phyloP scores from a whole-genome alignment of 768 basidiomycete species.

The Amanita polypyramis region DNA sequence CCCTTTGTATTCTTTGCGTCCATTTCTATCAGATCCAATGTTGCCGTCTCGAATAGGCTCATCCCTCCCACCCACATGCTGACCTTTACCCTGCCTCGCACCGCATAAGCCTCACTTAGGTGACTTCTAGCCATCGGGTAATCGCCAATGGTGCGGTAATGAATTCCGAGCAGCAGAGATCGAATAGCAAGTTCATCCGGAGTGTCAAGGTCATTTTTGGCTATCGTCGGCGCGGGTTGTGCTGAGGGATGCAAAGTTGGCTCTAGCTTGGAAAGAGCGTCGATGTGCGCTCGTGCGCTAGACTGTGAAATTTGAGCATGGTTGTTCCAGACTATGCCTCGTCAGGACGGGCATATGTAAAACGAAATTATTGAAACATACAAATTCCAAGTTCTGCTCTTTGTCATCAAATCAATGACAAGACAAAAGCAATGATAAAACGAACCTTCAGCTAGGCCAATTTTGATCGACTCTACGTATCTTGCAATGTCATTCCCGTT shows the following conservation, averaged over 20 bases:
- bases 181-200: constrained; percentile 64
- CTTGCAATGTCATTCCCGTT: constrained; percentile 39
- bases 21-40: constrained; percentile 55
- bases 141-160: constrained; percentile 45
- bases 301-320: constrained; percentile 47
- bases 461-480: constrained; percentile 46
- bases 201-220: constrained; percentile 42
- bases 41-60: constrained; percentile 59
- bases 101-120: constrained; percentile 38
- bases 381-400: constrained; percentile 57
- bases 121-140: constrained; percentile 34
- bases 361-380: constrained; percentile 23
- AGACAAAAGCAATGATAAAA: not conserved
- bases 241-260: too few relatives aligned
- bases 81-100: constrained; percentile 29
- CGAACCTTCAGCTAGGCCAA: constrained; percentile 64
- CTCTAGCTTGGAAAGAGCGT: constrained; percentile 38
- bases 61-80: constrained; percentile 63
- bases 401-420: not conserved
- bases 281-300: constrained; percentile 50
- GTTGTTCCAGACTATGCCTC: constrained; percentile 62
- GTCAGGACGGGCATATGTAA: not conserved
- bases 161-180: constrained; percentile 56
- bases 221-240: constrained; percentile 32
- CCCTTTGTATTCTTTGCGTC: constrained; percentile 22